These are phyloP conservation scores for Xylaria sp. DNA, from an alignment of 2,329 filamentous ascomycete genomes.

Conservation along the genomic window DNA sequence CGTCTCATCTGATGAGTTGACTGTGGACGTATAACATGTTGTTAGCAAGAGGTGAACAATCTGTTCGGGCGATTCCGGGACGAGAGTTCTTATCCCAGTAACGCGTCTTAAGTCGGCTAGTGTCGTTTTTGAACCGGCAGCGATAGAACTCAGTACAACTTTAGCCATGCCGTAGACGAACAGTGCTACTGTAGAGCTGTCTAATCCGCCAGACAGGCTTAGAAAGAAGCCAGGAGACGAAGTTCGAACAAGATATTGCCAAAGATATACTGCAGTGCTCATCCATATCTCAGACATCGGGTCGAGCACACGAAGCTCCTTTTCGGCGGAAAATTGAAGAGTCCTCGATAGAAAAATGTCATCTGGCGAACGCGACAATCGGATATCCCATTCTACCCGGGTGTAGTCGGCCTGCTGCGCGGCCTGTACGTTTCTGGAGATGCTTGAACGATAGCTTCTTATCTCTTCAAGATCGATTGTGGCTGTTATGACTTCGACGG, in stretches of 20 bases:
- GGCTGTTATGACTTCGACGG: conserved; percentile 34
- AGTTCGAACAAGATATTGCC: background rate
- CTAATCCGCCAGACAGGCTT: background rate
- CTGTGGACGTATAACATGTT: conserved; percentile 32
- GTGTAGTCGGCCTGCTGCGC: conserved; percentile 31
- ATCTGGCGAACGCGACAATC: conserved; percentile 29
- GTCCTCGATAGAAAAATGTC: background rate
- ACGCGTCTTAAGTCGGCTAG: conserved; percentile 33
- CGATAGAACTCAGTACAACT: background rate
- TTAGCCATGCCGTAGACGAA: background rate
- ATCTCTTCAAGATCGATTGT: conserved; percentile 35
- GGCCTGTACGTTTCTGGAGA: conserved; percentile 32
- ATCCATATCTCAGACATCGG: background rate
- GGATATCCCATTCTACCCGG: conserved; percentile 30
- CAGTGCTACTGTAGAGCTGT: background rate
- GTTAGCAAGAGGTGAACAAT: conserved; percentile 33
- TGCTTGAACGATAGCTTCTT: conserved; percentile 25
- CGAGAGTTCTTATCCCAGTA: conserved; percentile 22
- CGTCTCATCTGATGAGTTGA: conserved; percentile 38
- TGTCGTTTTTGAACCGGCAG: conserved; percentile 27
- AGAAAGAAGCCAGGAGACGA: background rate
- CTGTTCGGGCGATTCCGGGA: conserved; percentile 31
- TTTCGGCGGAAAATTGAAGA: background rate
- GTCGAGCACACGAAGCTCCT: background rate
- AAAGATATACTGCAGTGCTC: background rate